These are phyloP conservation scores for Sungouiozyma ichnusensis DNA, from an alignment of 805 yeast species.

Conservation along the genomic window DNA sequence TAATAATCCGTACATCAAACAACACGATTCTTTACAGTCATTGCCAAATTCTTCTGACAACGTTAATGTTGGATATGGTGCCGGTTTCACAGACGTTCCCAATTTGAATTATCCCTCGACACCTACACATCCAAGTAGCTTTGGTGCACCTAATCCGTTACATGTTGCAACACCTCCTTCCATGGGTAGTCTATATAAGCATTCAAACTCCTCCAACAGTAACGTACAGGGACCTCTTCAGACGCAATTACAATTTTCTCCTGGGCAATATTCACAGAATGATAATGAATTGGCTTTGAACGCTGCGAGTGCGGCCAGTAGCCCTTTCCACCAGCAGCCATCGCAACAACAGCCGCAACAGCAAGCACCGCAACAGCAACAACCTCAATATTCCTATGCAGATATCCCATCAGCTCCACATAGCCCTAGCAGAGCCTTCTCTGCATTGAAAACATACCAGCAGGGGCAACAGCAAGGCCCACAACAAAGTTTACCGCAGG, in stretches of 20 bases:
- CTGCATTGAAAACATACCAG: constrained; percentile 4
- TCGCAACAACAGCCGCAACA: constrained; percentile 10
- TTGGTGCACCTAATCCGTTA: constrained; percentile 9
- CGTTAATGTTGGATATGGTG: constrained; percentile 5
- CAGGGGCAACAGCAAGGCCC: constrained; percentile 10
- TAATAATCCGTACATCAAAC: constrained; percentile 29
- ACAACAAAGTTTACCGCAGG: too few species aligned
- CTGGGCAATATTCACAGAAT: constrained; percentile 3
- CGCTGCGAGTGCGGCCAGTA: constrained; percentile 19
- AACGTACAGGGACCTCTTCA: not conserved
- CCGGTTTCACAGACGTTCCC: constrained; percentile 25
- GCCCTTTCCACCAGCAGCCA: constrained; percentile 20
- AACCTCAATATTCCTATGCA: constrained; percentile 1
- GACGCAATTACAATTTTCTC: constrained; percentile 14
- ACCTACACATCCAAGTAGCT: constrained; percentile 17
- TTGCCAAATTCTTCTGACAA: constrained; percentile 22
- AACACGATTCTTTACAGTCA: constrained; percentile 32
- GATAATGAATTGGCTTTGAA: constrained; percentile 22
- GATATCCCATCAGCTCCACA: constrained; percentile 11
- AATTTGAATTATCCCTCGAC: constrained; percentile 24
- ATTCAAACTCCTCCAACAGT: constrained; percentile 1
- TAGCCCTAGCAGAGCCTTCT: constrained; percentile 11
- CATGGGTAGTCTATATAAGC: constrained; percentile 18
- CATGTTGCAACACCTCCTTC: constrained; percentile 20
- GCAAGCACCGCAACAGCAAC: constrained; percentile 1